Percentiles rank a stretch among this genome's conserved stretches.
Conservation (phyloP, 129 eudicot genomes). For the Lactuca saligna region DNA sequence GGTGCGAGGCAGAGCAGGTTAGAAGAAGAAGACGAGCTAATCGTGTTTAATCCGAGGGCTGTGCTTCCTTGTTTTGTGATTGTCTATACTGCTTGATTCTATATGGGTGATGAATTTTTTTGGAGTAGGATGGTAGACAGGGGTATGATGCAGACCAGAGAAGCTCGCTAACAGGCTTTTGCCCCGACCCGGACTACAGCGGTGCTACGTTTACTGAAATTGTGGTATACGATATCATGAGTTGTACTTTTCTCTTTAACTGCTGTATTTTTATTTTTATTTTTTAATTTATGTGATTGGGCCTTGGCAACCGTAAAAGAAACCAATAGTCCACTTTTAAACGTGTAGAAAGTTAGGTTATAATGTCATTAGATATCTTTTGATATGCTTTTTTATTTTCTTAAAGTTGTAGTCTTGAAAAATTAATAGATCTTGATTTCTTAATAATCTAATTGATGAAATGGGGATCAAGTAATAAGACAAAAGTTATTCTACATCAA, state of each 20-base stretch:
- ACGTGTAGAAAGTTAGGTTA: neutral
- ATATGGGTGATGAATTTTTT: neutral
- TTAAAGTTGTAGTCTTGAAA: neutral
- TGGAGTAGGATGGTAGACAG: slow-evolving; percentile 9
- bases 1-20: slow-evolving; percentile 27
- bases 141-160: slow-evolving; percentile 20
- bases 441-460: neutral
- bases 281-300: neutral
- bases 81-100: slow-evolving; percentile 53
- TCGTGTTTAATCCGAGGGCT: slow-evolving; percentile 84
- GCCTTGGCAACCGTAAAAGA: slow-evolving; percentile 1
- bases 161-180: slow-evolving; percentile 18
- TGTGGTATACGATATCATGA: neutral
- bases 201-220: neutral
- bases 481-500: neutral
- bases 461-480: neutral
- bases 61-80: slow-evolving; percentile 90
- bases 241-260: slow-evolving; percentile 6
- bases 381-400: neutral
- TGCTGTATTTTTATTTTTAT: neutral
- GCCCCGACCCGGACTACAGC: neutral
- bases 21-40: slow-evolving; percentile 66
- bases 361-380: neutral
- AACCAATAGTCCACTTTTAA: neutral
- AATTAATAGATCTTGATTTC: no score